Conservation (phyloP, 495 filamentous ascomycete species). For the Neurospora sublineolata region DNA sequence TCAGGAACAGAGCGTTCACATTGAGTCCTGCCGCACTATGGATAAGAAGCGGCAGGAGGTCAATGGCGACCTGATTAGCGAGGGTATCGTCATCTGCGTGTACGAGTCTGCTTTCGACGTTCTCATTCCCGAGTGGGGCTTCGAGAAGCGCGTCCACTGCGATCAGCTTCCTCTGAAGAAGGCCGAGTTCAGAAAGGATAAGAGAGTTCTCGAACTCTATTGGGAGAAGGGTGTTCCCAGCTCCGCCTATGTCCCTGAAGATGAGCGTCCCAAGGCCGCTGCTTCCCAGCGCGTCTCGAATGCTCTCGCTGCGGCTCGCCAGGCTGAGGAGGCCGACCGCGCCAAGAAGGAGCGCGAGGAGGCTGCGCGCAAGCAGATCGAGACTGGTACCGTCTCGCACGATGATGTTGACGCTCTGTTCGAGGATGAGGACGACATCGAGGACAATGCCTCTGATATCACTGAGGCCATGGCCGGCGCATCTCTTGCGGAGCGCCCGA, state of each 20-base stretch:
- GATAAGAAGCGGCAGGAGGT: constrained; percentile 74
- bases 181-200: constrained; percentile 93
- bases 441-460: constrained; percentile 75
- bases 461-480: constrained; percentile 78
- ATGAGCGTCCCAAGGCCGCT: constrained; percentile 80
- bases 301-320: constrained; percentile 62
- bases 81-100: constrained; percentile 92
- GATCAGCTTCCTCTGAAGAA: constrained; percentile 97
- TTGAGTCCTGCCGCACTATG: constrained; percentile 91
- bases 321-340: constrained; percentile 69
- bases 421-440: constrained; percentile 56
- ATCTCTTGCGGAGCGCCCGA: constrained; percentile 74
- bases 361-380: constrained; percentile 77
- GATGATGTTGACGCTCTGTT: constrained; percentile 89
- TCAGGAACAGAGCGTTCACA: constrained; percentile 97
- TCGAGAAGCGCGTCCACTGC: constrained; percentile 98
- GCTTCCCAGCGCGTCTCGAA: constrained; percentile 55
- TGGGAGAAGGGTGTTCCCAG: constrained; percentile 99
- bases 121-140: constrained; percentile 94
- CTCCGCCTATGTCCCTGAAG: constrained; percentile 90
- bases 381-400: constrained; percentile 80
- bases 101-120: constrained; percentile 99
- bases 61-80: constrained; percentile 87
- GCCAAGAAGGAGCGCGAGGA: constrained; percentile 75
- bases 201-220: constrained; percentile 85